Percentiles rank a stretch among this genome's conserved stretches.
Conservation (phyloP, 2,329 filamentous ascomycete genomes). For the Triangularia setosa region DNA sequence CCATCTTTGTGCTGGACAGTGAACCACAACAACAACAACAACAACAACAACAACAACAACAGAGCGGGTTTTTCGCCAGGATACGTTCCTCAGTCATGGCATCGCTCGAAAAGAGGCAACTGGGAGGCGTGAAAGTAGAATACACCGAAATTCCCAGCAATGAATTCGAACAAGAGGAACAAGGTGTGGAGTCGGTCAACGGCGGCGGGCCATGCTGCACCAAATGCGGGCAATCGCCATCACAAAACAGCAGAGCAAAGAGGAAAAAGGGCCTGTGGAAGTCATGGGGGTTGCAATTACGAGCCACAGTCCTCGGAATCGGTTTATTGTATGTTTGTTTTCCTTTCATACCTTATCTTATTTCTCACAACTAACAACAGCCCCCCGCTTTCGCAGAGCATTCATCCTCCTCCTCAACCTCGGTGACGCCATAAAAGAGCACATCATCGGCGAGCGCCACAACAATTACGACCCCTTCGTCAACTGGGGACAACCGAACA, state of each 20-base stretch:
- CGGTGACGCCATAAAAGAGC: background rate
- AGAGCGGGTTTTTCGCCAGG: background rate
- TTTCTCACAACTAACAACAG: background rate
- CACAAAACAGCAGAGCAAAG: background rate
- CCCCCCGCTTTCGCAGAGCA: background rate
- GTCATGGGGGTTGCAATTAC: background rate
- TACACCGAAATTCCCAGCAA: background rate
- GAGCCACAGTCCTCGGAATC: background rate
- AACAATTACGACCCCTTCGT: slow-evolving; percentile 28
- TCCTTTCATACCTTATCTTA: background rate
- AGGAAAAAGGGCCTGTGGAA: background rate
- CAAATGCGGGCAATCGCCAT: background rate
- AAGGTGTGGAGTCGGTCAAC: background rate
- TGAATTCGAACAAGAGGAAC: background rate
- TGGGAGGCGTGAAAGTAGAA: background rate
- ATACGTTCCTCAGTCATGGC: background rate
- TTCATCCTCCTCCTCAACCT: slow-evolving; percentile 5
- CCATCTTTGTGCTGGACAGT: background rate
- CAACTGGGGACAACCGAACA: slow-evolving; percentile 37
- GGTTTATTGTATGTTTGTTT: slow-evolving; percentile 2
- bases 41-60: too few relatives aligned
- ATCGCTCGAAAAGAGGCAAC: background rate
- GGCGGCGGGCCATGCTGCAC: background rate
- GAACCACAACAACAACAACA: background rate
- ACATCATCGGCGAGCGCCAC: background rate